phyloP scores from a whole-genome alignment of 2,329 filamentous ascomycete genomes.

The Pseudopithomyces maydicus region DNA sequence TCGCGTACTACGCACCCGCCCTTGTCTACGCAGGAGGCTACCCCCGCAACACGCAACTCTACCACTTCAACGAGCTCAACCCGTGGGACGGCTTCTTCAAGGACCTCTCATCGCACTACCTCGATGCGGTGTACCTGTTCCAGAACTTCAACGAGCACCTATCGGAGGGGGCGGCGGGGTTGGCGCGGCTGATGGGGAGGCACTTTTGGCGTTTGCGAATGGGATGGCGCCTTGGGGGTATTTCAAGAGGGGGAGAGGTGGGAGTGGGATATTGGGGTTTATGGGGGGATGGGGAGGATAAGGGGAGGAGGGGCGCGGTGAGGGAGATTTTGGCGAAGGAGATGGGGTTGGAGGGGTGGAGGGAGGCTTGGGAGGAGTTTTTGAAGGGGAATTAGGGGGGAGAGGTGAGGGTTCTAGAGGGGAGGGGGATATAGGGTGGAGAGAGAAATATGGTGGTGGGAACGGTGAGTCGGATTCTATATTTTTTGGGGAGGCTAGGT shows the following conservation, averaged over 20 bases:
- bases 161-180: neutral
- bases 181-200: constrained; percentile 16
- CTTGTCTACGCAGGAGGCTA: constrained; percentile 40
- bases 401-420: no score
- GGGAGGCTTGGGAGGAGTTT: constrained; percentile 26
- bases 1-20: constrained; percentile 50
- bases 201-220: constrained; percentile 28
- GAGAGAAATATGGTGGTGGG: no score
- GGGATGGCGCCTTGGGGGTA: constrained; percentile 17
- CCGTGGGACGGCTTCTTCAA: constrained; percentile 32
- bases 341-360: constrained; percentile 25
- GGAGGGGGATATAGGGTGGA: no score
- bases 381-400: constrained; percentile 10
- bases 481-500: no score
- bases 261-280: neutral
- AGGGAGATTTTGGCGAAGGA: constrained; percentile 16
- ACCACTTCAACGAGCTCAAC: constrained; percentile 29
- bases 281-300: constrained; percentile 8
- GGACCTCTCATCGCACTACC: constrained; percentile 26
- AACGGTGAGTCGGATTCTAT: no score
- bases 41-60: constrained; percentile 21
- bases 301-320: constrained; percentile 12
- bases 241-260: constrained; percentile 11
- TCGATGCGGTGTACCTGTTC: constrained; percentile 36
- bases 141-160: constrained; percentile 28